Evolutionary conservation across 257 asterid species (phyloP).

Genomic region (Catharanthus roseus): DNA sequence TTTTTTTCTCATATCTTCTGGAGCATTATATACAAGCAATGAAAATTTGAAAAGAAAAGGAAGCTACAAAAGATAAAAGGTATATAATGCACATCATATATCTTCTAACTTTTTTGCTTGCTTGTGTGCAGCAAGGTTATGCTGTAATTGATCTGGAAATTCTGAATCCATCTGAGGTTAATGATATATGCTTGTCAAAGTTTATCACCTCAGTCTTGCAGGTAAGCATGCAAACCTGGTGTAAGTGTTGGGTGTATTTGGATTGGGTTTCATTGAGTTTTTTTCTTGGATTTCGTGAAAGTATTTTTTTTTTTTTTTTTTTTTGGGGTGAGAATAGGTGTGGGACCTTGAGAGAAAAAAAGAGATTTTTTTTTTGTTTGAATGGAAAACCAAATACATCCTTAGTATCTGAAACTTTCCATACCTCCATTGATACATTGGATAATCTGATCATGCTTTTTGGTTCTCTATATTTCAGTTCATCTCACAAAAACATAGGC

Average conservation of each 20-base stretch:
- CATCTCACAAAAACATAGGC: conserved; percentile 75
- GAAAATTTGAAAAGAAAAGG: neutral
- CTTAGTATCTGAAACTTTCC: conserved; percentile 8
- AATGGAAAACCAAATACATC: too few relatives aligned
- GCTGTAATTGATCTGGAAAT: conserved; percentile 53
- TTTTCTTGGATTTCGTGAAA: too few relatives aligned
- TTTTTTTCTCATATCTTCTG: neutral
- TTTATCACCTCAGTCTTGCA: conserved; percentile 62
- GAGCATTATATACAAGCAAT: neutral
- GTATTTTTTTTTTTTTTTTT: too few relatives aligned
- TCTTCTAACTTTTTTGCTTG: neutral
- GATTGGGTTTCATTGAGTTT: too few relatives aligned
- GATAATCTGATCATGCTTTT: conserved; percentile 15
- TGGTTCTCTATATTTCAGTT: conserved; percentile 37
- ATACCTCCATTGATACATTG: neutral
- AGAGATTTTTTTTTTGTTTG: too few relatives aligned
- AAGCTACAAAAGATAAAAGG: neutral
- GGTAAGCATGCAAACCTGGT: conserved; percentile 33
- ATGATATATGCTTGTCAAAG: conserved; percentile 54
- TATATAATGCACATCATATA: neutral
- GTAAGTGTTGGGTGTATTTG: too few relatives aligned
- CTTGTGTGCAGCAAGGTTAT: conserved; percentile 64
- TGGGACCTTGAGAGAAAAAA: too few relatives aligned
- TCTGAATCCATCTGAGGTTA: conserved; percentile 38
- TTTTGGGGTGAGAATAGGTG: too few relatives aligned